Percentiles rank a stretch among this genome's conserved stretches.
phyloP scores from a whole-genome alignment of 805 yeast species.

The Yamadazyma scolyti region DNA sequence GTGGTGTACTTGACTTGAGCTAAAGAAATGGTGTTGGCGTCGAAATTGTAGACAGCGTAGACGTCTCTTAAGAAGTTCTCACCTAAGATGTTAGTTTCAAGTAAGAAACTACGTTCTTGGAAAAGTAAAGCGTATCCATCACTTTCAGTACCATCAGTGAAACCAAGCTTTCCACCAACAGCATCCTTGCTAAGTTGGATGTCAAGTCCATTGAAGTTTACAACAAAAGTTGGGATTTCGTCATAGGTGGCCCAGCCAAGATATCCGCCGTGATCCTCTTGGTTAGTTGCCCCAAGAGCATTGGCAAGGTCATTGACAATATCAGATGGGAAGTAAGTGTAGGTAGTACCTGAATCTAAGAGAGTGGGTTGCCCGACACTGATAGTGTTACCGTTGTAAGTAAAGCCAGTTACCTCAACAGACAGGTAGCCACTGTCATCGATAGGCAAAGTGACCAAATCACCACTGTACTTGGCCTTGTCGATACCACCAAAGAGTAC shows the following conservation, averaged over 20 bases:
- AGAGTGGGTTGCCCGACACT: slow-evolving; percentile 1
- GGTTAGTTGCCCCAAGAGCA: slow-evolving; percentile 2
- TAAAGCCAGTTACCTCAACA: slow-evolving; percentile 2
- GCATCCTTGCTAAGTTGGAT: neutral
- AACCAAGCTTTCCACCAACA: neutral
- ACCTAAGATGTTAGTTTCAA: slow-evolving; percentile 51
- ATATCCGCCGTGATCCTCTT: neutral
- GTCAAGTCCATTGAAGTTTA: slow-evolving; percentile 8
- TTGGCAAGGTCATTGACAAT: slow-evolving; percentile 5
- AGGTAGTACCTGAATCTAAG: slow-evolving; percentile 14
- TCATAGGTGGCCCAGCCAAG: slow-evolving; percentile 1
- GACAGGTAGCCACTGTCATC: slow-evolving; percentile 1
- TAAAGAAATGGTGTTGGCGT: slow-evolving; percentile 50
- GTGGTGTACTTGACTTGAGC: slow-evolving; percentile 28
- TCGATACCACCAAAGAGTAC: slow-evolving; percentile 32
- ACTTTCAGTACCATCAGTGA: neutral
- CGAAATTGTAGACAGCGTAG: slow-evolving; percentile 63
- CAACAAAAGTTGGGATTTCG: neutral
- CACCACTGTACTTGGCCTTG: slow-evolving; percentile 10
- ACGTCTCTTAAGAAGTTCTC: slow-evolving; percentile 60
- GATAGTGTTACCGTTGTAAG: slow-evolving; percentile 2
- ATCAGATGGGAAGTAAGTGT: slow-evolving; percentile 9
- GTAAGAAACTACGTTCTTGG: neutral
- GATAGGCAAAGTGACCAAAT: slow-evolving; percentile 3
- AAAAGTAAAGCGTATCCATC: slow-evolving; percentile 8